phyloP scores from a whole-genome alignment of 345 rosid species.

The Diplotaxis tenuifolia region DNA sequence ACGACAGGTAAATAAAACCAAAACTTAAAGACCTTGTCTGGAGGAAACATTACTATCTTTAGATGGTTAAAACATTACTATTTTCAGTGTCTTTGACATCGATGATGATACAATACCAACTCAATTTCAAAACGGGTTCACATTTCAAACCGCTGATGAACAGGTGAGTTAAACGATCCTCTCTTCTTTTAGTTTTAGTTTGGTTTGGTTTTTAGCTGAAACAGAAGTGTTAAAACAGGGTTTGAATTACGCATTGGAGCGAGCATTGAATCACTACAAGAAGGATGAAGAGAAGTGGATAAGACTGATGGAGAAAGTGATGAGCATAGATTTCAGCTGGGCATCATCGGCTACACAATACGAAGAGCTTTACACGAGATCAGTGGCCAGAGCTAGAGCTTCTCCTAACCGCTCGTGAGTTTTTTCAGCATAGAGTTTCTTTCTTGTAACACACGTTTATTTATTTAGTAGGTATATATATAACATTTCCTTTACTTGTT shows the following conservation, averaged over 20 bases:
- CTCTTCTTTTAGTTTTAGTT: slow-evolving; percentile 6
- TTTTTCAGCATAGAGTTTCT: neutral
- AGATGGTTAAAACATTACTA: neutral
- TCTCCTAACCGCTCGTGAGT: slow-evolving; percentile 39
- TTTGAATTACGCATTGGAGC: slow-evolving; percentile 60
- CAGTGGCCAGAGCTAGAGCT: slow-evolving; percentile 72
- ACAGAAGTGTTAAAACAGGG: slow-evolving; percentile 43
- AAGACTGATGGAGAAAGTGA: slow-evolving; percentile 66
- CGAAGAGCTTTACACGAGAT: slow-evolving; percentile 71
- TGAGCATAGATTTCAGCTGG: slow-evolving; percentile 90
- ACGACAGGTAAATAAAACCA: slow-evolving; percentile 68
- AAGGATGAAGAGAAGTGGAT: slow-evolving; percentile 56
- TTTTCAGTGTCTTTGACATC: slow-evolving; percentile 70
- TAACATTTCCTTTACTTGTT: slow-evolving; percentile 25
- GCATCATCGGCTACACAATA: slow-evolving; percentile 72
- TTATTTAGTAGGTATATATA: neutral
- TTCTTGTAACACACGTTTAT: slow-evolving; percentile 8
- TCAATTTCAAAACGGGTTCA: slow-evolving; percentile 70
- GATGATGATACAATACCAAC: slow-evolving; percentile 74
- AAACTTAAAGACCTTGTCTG: slow-evolving; percentile 5
- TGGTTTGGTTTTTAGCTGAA: neutral
- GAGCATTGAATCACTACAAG: slow-evolving; percentile 63
- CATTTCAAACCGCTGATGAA: slow-evolving; percentile 70
- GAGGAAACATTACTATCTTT: neutral
- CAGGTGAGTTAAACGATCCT: slow-evolving; percentile 46